Evolutionary conservation across 2,329 filamentous ascomycete genomes (phyloP).

Genomic region (Xylariales sp.): DNA sequence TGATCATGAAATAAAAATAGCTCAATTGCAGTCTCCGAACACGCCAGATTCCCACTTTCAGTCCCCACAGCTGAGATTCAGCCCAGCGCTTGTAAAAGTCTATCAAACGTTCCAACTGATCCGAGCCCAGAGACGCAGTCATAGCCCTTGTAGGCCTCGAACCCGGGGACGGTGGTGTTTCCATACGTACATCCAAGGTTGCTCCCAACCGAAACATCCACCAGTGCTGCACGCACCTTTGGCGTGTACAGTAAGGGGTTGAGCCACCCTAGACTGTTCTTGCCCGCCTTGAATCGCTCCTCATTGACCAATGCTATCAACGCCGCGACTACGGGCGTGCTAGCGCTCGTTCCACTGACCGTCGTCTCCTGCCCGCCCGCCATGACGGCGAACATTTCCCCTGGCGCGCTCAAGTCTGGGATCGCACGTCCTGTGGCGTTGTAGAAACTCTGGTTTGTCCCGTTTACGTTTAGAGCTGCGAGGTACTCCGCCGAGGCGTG

Average conservation of each 20-base stretch:
- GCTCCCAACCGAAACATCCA: slow-evolving; percentile 36
- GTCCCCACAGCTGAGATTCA: too few species aligned
- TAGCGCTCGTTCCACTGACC: slow-evolving; percentile 34
- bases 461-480: slow-evolving; percentile 29
- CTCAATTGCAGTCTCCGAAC: too few species aligned
- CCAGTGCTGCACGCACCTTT: slow-evolving; percentile 30
- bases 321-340: slow-evolving; percentile 49
- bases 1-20: too few species aligned
- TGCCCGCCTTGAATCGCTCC: slow-evolving; percentile 41
- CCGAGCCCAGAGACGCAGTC: slow-evolving; percentile 48
- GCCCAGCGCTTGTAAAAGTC: background rate
- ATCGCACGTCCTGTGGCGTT: slow-evolving; percentile 38
- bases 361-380: slow-evolving; percentile 28
- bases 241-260: slow-evolving; percentile 44
- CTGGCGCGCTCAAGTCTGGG: slow-evolving; percentile 49
- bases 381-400: slow-evolving; percentile 32
- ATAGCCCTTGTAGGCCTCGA: slow-evolving; percentile 41
- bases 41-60: too few species aligned
- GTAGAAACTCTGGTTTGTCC: slow-evolving; percentile 19
- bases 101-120: slow-evolving; percentile 36
- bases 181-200: slow-evolving; percentile 35
- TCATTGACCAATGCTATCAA: slow-evolving; percentile 53
- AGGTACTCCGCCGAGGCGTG: slow-evolving; percentile 39
- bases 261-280: slow-evolving; percentile 47
- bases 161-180: slow-evolving; percentile 33